Base-by-base conservation (phyloP, 1,284 basidiomycete species). In the Phenoliferia sp. region DNA sequence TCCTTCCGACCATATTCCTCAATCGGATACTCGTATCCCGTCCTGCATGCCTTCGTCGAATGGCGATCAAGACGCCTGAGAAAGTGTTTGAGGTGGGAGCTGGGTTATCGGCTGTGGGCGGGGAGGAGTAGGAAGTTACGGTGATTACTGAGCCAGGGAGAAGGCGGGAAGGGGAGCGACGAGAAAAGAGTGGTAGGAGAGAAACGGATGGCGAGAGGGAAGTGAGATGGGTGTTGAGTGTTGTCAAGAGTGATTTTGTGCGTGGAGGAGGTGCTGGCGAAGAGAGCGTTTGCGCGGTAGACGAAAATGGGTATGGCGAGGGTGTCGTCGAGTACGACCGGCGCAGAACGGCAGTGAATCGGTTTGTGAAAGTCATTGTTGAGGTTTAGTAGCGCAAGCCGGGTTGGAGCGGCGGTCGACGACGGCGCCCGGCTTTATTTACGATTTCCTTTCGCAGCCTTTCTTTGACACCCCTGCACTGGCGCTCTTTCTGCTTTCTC, bases 1-100 rank as follows among this genome's bases (percentile, higher is more conserved):
- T 90, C 72, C 90, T 84, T 75, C 92, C 89, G 66, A 96, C 85
- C 73, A 95, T 85, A 80, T 95, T 96, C 69, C 94, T 85, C 61
- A 96, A 80, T 60, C 87, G 83, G 77, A 96, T 90, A 39, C 86
- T 87, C 31, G 91, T 92, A 80, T 91, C 90, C 33, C 86, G 83
- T 0, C 93, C 93, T 56, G 89, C 85, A 61, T 73, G 71, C n/a
- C 72, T 59, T 68, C 91, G 84, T 62, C 89, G 85, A 69, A 93
- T 84, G 56, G 86, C 85, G 76, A 94, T 84, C 62, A 96, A 82
- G 58, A 96, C 89, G 59, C 94, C 93, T 2, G 90, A 89, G 79
- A 95, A 96, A 29, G 84, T 81, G 29, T 85, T 87, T 10, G 90
- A 64, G 85, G 87, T 75, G 86, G 89, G 76, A 84, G 85, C 67